Conservation (phyloP, 2,329 filamentous ascomycete genomes). For the Aspergillus sergii region DNA sequence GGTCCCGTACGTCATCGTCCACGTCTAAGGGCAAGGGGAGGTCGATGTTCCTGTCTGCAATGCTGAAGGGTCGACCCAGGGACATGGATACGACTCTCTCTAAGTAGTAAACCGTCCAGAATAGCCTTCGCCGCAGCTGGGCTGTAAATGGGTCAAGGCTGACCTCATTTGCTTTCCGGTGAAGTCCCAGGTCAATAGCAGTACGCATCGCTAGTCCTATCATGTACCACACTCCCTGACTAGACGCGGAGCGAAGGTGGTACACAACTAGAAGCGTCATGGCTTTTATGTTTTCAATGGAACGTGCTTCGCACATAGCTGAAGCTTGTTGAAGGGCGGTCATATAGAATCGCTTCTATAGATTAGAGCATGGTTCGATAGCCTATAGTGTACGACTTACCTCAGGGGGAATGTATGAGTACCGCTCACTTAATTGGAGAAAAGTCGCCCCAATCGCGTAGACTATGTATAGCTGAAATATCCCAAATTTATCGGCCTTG, state of each 20-base stretch:
- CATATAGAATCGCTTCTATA: conserved; percentile 50
- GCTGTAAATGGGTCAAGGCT: conserved; percentile 45
- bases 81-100: conserved; percentile 55
- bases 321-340: conserved; percentile 54
- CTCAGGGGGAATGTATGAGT: conserved; percentile 47
- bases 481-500: conserved; percentile 45
- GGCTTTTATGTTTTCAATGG: conserved; percentile 55
- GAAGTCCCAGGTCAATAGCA: conserved; percentile 55
- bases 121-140: conserved; percentile 52
- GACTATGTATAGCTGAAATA: conserved; percentile 56
- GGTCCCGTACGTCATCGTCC: conserved; percentile 45
- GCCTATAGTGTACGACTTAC: conserved; percentile 26
- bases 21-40: conserved; percentile 51
- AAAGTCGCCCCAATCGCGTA: conserved; percentile 56
- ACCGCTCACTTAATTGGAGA: conserved; percentile 52
- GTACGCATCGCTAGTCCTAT: conserved; percentile 58
- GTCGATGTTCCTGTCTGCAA: conserved; percentile 56
- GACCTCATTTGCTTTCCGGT: conserved; percentile 50
- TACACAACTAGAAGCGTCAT: conserved; percentile 56
- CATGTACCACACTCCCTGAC: conserved; percentile 58
- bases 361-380: not conserved
- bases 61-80: conserved; percentile 54
- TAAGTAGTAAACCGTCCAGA: conserved; percentile 57
- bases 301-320: conserved; percentile 52
- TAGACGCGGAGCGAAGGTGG: conserved; percentile 54